phyloP scores from a whole-genome alignment of 805 yeast species.

The Candida qinlingensis region DNA sequence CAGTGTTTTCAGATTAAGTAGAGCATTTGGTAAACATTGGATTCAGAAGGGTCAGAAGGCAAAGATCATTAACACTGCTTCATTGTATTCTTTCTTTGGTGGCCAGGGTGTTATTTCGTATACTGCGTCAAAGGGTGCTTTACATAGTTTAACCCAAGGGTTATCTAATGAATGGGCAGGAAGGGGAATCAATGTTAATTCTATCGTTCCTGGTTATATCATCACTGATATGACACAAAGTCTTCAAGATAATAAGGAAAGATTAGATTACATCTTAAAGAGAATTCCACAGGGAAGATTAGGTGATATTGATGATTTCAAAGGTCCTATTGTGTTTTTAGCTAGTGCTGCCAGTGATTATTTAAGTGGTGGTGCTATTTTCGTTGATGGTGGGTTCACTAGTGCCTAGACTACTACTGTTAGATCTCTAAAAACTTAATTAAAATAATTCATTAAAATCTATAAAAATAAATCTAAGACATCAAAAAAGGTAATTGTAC shows the following conservation, averaged over 20 bases:
- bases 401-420: conserved; percentile 62
- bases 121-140: conserved; percentile 82
- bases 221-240: conserved; percentile 39
- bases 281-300: conserved; percentile 35
- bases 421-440: conserved; percentile 67
- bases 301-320: conserved; percentile 45
- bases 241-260: conserved; percentile 24
- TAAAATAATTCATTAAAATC: not conserved
- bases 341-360: conserved; percentile 31
- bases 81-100: conserved; percentile 41
- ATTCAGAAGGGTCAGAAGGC: conserved; percentile 56
- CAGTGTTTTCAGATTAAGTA: conserved; percentile 74
- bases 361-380: not conserved
- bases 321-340: conserved; percentile 57
- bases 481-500: not conserved
- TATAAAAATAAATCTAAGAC: not conserved
- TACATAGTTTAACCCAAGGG: conserved; percentile 71
- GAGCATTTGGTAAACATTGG: conserved; percentile 56
- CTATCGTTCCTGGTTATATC: conserved; percentile 47
- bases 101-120: conserved; percentile 48
- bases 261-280: conserved; percentile 25
- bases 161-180: conserved; percentile 54
- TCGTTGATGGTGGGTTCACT: not conserved
- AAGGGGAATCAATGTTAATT: conserved; percentile 40
- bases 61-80: conserved; percentile 77